These are phyloP conservation scores for Cytidiella melzeri DNA, from an alignment of 768 basidiomycete species.

Conservation along the genomic window DNA sequence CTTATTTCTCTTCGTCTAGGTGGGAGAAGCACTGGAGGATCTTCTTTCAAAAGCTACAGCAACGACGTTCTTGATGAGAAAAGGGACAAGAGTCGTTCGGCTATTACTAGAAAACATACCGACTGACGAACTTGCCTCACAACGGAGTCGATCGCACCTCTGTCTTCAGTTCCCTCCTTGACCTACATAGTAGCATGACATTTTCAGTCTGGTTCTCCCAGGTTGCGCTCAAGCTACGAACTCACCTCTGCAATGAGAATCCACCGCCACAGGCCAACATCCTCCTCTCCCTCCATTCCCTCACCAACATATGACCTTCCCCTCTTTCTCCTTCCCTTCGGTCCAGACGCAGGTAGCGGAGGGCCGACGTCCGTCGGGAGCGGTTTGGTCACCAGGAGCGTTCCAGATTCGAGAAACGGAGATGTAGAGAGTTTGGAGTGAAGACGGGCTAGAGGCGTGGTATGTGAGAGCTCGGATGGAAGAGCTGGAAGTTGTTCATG, in stretches of 20 bases:
- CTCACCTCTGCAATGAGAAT: conserved; percentile 64
- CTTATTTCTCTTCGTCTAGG: conserved; percentile 54
- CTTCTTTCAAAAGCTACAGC: conserved; percentile 46
- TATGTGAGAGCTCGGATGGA: conserved; percentile 47
- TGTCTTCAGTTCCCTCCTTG: conserved; percentile 78
- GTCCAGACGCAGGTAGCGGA: conserved; percentile 45
- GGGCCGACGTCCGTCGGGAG: conserved; percentile 48
- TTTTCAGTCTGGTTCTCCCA: too few species aligned
- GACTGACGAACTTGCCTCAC: conserved; percentile 64
- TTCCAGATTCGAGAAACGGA: conserved; percentile 61
- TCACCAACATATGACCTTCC: conserved; percentile 67
- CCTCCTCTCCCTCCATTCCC: conserved; percentile 38
- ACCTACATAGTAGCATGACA: too few species aligned
- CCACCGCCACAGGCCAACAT: conserved; percentile 72
- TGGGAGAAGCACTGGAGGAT: conserved; percentile 56
- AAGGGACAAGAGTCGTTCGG: too few species aligned
- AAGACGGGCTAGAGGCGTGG: conserved; percentile 40
- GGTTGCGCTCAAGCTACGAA: conserved; percentile 2
- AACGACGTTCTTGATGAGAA: neutral
- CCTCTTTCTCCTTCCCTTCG: conserved; percentile 58
- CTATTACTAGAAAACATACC: conserved; percentile 48
- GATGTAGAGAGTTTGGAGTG: conserved; percentile 52
- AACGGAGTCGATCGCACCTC: conserved; percentile 72
- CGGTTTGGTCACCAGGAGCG: conserved; percentile 50
- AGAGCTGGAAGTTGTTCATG: conserved; percentile 28